A percentile compares a stretch with the other conserved stretches of the same genome.
These are phyloP conservation scores for Nicotiana noctiflora DNA, from an alignment of 257 asterid species.

Conservation along the genomic window DNA sequence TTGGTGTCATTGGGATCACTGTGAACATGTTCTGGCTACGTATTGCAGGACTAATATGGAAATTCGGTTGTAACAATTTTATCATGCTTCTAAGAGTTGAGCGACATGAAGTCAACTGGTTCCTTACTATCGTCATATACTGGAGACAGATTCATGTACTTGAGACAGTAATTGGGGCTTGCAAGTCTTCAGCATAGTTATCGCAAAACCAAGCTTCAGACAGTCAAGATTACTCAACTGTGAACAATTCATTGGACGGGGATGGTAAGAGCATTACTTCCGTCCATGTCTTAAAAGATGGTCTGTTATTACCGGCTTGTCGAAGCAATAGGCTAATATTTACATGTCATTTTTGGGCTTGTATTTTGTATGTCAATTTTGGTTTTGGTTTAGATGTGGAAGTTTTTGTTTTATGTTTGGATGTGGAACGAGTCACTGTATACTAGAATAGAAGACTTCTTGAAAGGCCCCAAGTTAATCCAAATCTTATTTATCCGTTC, in stretches of 20 bases:
- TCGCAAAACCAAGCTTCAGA: slow-evolving; percentile 1
- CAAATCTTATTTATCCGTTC: not conserved
- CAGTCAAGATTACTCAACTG: not conserved
- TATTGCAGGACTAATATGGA: not conserved
- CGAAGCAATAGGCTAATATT: not conserved
- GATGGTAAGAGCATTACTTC: not conserved
- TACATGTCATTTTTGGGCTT: not conserved
- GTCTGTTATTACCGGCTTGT: not conserved
- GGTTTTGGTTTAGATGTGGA: not conserved
- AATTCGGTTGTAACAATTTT: not conserved
- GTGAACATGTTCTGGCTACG: not conserved
- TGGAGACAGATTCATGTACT: not conserved
- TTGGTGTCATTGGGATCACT: not conserved
- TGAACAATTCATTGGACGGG: not conserved
- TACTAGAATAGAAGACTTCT: not conserved
- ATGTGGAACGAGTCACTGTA: not conserved
- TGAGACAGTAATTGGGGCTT: not conserved
- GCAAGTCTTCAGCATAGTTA: not conserved
- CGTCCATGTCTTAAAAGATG: not conserved
- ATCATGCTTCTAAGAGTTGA: not conserved
- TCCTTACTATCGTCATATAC: not conserved
- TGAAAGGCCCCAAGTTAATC: not conserved
- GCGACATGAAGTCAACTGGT: not conserved
- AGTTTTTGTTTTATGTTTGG: not conserved
- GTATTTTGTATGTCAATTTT: not conserved